phyloP scores from a whole-genome alignment of 2,329 filamentous ascomycete species.

The Elsinoe batatas region DNA sequence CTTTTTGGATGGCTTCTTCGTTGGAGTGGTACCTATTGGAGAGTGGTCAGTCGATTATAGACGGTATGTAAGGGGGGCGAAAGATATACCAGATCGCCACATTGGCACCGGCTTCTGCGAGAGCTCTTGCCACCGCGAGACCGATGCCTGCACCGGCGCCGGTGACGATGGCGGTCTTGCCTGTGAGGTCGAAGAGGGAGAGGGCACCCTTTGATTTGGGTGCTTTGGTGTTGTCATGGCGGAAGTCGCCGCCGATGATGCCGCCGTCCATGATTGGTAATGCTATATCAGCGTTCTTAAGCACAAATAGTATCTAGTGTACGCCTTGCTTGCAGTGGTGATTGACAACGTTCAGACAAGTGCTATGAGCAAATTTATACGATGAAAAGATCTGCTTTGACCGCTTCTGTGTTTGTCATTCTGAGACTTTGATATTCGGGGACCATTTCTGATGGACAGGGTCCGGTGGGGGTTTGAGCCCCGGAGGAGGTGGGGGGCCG shows the following conservation, averaged over 20 bases:
- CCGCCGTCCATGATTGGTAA: slow-evolving; percentile 21
- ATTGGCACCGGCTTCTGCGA: slow-evolving; percentile 34
- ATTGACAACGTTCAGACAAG: too few relatives aligned
- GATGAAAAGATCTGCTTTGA: background rate
- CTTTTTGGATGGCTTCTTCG: slow-evolving; percentile 25
- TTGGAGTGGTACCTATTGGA: slow-evolving; percentile 27
- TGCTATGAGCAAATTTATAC: background rate
- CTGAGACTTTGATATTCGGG: slow-evolving; percentile 2
- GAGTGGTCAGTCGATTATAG: too few relatives aligned
- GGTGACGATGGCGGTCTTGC: slow-evolving; percentile 29
- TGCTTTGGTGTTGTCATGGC: slow-evolving; percentile 27
- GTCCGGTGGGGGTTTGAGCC: background rate
- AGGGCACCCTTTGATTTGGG: slow-evolving; percentile 22
- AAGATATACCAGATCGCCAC: slow-evolving; percentile 32
- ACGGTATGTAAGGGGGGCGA: too few relatives aligned
- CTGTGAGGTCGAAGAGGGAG: slow-evolving; percentile 26
- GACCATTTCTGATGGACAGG: background rate
- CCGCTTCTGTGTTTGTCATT: slow-evolving; percentile 5
- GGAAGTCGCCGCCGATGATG: slow-evolving; percentile 28
- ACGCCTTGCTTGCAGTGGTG: too few relatives aligned
- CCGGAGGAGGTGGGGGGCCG: background rate
- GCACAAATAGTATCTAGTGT: too few relatives aligned
- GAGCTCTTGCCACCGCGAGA: slow-evolving; percentile 24
- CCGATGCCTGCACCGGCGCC: slow-evolving; percentile 29
- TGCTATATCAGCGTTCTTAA: too few relatives aligned